phyloP scores from a whole-genome alignment of 129 eudicot genomes.

The Sambucus nigra region DNA sequence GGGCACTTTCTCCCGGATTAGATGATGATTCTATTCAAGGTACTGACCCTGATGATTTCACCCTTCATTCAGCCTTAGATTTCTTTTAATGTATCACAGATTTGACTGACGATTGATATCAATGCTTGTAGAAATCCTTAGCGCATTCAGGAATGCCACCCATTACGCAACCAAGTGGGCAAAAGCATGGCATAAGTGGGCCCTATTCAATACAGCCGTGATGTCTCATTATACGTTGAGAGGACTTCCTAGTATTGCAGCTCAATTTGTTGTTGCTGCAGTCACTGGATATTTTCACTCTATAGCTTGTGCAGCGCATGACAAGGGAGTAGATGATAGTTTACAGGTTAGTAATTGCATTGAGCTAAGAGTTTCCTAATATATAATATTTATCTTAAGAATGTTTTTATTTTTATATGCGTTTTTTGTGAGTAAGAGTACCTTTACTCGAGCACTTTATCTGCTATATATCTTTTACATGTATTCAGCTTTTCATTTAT shows the following conservation, averaged over 20 bases:
- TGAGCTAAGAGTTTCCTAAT: background rate
- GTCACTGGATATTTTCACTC: constrained; percentile 98
- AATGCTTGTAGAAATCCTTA: constrained; percentile 52
- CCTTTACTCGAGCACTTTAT: too few species aligned
- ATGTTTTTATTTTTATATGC: too few species aligned
- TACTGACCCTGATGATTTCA: constrained; percentile 10
- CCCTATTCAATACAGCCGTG: constrained; percentile 94
- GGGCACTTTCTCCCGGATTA: constrained; percentile 85
- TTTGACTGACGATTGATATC: constrained; percentile 13
- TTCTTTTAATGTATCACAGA: background rate
- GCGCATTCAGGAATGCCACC: constrained; percentile 73
- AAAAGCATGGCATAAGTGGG: constrained; percentile 98
- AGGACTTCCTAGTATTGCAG: constrained; percentile 55
- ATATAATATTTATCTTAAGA: background rate
- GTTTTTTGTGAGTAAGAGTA: background rate
- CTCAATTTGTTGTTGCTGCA: constrained; percentile 87
- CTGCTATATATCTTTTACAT: background rate
- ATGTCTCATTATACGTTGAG: constrained; percentile 91
- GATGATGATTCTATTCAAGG: constrained; percentile 92
- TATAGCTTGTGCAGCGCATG: constrained; percentile 90
- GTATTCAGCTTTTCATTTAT: background rate
- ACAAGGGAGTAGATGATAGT: constrained; percentile 95
- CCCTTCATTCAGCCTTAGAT: background rate
- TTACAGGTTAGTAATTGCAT: constrained; percentile 53
- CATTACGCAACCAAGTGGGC: constrained; percentile 80